A percentile compares a stretch with the other conserved stretches of the same genome.
Conservation (phyloP, 768 basidiomycete genomes). For the Leccinum ochraceum region DNA sequence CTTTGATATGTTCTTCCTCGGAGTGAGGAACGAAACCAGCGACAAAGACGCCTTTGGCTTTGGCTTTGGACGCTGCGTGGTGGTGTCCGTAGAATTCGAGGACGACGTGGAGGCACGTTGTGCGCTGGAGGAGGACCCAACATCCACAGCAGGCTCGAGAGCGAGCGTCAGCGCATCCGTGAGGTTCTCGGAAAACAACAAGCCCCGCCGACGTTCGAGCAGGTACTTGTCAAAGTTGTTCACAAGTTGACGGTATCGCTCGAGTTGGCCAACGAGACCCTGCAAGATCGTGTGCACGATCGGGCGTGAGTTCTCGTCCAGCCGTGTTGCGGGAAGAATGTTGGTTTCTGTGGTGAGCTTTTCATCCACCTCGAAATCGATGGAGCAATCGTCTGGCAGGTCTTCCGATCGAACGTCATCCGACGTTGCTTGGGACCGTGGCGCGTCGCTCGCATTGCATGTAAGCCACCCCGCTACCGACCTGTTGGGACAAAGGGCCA, state of each 20-base stretch:
- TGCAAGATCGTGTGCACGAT: constrained; percentile 81
- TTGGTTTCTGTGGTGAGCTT: constrained; percentile 58
- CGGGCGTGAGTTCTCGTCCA: constrained; percentile 74
- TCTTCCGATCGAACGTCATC: constrained; percentile 33
- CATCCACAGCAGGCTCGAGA: constrained; percentile 61
- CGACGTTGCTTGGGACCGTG: constrained; percentile 11
- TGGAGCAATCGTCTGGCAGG: constrained; percentile 78
- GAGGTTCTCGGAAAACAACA: constrained; percentile 89
- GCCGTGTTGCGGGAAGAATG: constrained; percentile 61
- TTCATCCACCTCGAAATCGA: constrained; percentile 74
- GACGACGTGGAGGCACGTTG: constrained; percentile 30
- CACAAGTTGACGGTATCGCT: constrained; percentile 73
- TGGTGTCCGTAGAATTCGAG: constrained; percentile 31
- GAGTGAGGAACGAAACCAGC: constrained; percentile 77
- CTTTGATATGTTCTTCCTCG: constrained; percentile 62
- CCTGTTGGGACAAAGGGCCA: constrained; percentile 85
- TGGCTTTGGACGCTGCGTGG: constrained; percentile 44
- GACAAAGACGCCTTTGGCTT: constrained; percentile 59
- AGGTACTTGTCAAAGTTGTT: constrained; percentile 84
- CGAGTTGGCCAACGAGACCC: constrained; percentile 78
- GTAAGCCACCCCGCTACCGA: constrained; percentile 90
- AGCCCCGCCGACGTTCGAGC: constrained; percentile 81
- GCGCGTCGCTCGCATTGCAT: constrained; percentile 51
- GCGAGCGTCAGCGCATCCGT: constrained; percentile 82
- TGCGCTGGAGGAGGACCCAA: constrained; percentile 20